Evolutionary conservation across 2,329 filamentous ascomycete genomes (phyloP), one percentile per base, ranked within the genome.

Genomic region (Aphanocladium album): DNA sequence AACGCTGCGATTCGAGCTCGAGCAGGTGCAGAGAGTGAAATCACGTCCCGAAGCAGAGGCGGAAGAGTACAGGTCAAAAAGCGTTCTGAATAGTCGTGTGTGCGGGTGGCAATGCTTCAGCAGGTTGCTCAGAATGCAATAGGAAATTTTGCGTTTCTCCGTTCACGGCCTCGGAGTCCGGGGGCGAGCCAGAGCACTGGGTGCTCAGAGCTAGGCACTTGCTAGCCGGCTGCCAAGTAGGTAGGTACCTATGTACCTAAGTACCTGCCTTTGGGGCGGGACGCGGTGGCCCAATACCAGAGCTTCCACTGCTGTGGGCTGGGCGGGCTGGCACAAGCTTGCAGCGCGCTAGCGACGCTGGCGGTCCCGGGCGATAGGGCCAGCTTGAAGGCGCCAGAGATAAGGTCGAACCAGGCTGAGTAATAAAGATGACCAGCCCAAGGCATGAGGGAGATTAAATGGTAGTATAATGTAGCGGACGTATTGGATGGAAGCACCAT

Each of bases 141-240:
- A 16, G 58, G 68, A 72, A 72, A 71, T 70, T 72, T 71, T 68
- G 66, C 65, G 64, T 66, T 68, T 58, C 71, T 74, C 72, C 72
- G 72, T 73, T 73, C 67, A 72, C 72, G 71, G 70, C 70, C 70
- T 73, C 72, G 72, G 65, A 72, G 70, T 70, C 72, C 64, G 69
- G 71, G 49, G 56, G 39, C 35, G 19, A 43, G 56, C 41, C 45
- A 39, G 27, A 5, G 27, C 16, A 17, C 6, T 6, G 35, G 35
- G 35, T 39, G 23, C 47, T 50, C 47, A 46, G 17, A 46, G 43
- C 17, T 46, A 39, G 35, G 35, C 16, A 16, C 35, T 8, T 8
- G 8, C 8, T 39, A 23, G 8, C 46, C 46, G 27, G 46, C 46
- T 27, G 21, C 35, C 35, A 39, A 39, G 35, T 17, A 9, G 23